Evolutionary conservation across 129 eudicot species (phyloP).

Genomic region (Silybum marianum): DNA sequence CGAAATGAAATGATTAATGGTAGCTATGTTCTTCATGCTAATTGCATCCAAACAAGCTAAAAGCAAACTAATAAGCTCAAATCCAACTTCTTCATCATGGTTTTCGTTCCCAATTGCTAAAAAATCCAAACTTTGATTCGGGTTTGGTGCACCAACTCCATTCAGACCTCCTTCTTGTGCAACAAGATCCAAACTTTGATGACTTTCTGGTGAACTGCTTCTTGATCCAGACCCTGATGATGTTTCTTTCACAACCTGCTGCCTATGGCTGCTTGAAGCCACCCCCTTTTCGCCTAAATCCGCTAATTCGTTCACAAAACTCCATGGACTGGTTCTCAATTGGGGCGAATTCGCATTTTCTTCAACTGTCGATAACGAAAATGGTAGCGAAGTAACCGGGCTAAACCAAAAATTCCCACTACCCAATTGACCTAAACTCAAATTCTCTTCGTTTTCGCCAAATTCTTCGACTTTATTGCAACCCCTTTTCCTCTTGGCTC

Average conservation of each 20-base stretch:
- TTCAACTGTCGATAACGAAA: conserved; percentile 48
- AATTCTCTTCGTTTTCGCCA: conserved; percentile 35
- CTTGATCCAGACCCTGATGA: conserved; percentile 59
- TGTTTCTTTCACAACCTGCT: conserved; percentile 40
- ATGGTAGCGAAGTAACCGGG: conserved; percentile 50
- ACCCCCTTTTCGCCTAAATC: conserved; percentile 56
- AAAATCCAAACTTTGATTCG: conserved; percentile 40
- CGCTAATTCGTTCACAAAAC: conserved; percentile 52
- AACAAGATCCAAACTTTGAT: conserved; percentile 53
- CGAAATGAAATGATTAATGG: conserved; percentile 52
- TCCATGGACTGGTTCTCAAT: conserved; percentile 62
- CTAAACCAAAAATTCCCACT: conserved; percentile 64
- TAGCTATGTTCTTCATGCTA: conserved; percentile 56
- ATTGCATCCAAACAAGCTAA: conserved; percentile 79
- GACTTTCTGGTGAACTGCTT: conserved; percentile 64
- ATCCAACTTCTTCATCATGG: conserved; percentile 57
- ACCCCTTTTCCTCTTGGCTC: conserved; percentile 70
- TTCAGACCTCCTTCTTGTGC: conserved; percentile 52
- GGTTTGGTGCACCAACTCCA: conserved; percentile 54
- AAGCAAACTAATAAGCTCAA: conserved; percentile 77
- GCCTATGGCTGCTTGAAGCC: conserved; percentile 43
- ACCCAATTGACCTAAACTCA: conserved; percentile 61
- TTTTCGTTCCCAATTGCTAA: conserved; percentile 33
- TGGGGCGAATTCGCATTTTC: conserved; percentile 44
- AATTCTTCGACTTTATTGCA: conserved; percentile 42